Conservation (phyloP, 2,329 filamentous ascomycete species). For the Aspergillus sp. region DNA sequence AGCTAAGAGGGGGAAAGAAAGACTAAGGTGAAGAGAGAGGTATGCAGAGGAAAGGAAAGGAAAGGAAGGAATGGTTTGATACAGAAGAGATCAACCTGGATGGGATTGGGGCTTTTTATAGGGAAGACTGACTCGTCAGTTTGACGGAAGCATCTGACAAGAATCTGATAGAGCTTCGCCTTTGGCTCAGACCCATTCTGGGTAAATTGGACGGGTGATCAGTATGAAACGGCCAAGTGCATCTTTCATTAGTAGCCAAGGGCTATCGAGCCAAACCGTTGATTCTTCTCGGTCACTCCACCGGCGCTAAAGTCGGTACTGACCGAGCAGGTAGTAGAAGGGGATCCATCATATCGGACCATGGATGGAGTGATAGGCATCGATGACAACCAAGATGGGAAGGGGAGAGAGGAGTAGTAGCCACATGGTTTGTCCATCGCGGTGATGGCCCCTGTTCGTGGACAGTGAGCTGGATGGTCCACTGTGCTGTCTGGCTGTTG, state of each 20-base stretch:
- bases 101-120: neutral
- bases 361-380: neutral
- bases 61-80: conserved; percentile 11
- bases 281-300: conserved; percentile 1
- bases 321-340: neutral
- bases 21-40: conserved; percentile 2
- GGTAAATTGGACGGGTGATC: conserved; percentile 6
- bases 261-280: neutral
- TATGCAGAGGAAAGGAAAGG: conserved; percentile 1
- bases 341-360: neutral
- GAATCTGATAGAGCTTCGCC: neutral
- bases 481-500: neutral
- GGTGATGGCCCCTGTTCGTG: neutral
- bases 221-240: conserved; percentile 4
- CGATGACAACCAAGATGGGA: neutral
- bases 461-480: neutral
- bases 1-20: conserved; percentile 11
- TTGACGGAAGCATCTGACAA: neutral
- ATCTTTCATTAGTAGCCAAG: conserved; percentile 6
- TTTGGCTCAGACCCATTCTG: neutral
- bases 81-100: neutral
- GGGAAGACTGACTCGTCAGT: neutral
- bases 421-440: conserved; percentile 7
- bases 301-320: conserved; percentile 2
- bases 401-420: neutral